Base-by-base conservation (phyloP, 768 basidiomycete species). In the Ephemerocybe angulata region DNA sequence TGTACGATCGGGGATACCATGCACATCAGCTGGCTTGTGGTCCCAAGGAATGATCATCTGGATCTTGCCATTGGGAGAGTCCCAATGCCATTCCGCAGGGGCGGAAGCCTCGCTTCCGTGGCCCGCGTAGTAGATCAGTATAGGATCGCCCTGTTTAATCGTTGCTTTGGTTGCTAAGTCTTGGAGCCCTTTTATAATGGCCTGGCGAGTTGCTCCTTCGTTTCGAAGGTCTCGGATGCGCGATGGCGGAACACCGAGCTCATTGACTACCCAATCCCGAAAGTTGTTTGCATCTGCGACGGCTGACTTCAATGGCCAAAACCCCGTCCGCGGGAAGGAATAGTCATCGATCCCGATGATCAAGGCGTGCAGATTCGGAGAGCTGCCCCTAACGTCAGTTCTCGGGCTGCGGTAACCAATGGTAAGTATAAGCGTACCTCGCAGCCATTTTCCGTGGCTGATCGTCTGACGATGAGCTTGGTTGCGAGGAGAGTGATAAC, bases 71-170 rank as follows among this genome's bases (percentile, higher is more conserved):
- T n/a, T n/a, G 2, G 60, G 58, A 27, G 50, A 58, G 43, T 66
- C 66, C 56, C 71, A 69, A 28, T 70, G 72, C 84, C 84, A 85
- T 46, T 74, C 78, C 33, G 65, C 64, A 47, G 84, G 84, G 8
- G 80, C 75, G 25, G 69, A 64, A 31, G 79, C 61, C 49, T 69
- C 73, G 58, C 77, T 79, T 19, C 85, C 85, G 59, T 86, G 84
- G 15, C 85, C 85, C 29, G 85, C 82, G 60, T 83, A 86, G 58
- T 82, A 86, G 50, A 86, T 66, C 55, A 86, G 62, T 30, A 86
- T 74, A 27, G 85, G 80, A 55, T 85, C 81, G 30, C 78, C 83
- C 24, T 63, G 64, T 38, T 76, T 69, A 52, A 86, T 82, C 25
- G 63, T 64, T 2, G 76, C 65, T 61, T 86, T 83, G 61, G 78